A percentile compares a stretch with the other conserved stretches of the same genome.
Conservation (phyloP, 768 basidiomycete species). For the Rhodotorula taiwanensis region DNA sequence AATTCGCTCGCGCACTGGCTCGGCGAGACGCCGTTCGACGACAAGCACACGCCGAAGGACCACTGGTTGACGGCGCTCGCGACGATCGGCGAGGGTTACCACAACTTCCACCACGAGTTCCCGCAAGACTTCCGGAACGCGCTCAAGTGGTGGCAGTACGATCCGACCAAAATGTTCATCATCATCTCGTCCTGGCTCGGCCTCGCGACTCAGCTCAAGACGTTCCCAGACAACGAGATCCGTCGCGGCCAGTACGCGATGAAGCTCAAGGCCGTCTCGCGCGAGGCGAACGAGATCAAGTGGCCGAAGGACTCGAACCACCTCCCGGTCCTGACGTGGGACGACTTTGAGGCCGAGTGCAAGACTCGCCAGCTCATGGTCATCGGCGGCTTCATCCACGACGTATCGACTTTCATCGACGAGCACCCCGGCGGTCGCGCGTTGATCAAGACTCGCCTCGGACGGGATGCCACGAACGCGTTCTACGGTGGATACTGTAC, state of each 20-base stretch:
- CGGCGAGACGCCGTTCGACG: conserved; percentile 73
- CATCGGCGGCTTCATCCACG: conserved; percentile 80
- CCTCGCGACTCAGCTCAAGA: conserved; percentile 70
- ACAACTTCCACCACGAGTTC: conserved; percentile 79
- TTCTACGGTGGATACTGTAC: conserved; percentile 64
- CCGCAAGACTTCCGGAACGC: conserved; percentile 74
- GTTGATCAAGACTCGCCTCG: conserved; percentile 56
- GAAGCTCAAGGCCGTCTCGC: conserved; percentile 67
- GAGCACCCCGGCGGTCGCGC: conserved; percentile 71
- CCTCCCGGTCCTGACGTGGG: conserved; percentile 74
- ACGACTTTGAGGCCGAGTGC: conserved; percentile 68
- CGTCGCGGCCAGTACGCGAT: conserved; percentile 72
- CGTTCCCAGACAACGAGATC: conserved; percentile 84
- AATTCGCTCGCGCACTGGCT: conserved; percentile 83
- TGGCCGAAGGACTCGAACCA: conserved; percentile 51
- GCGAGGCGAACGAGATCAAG: conserved; percentile 49
- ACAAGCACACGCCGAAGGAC: conserved; percentile 52
- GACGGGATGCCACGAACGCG: conserved; percentile 63
- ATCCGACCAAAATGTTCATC: conserved; percentile 74
- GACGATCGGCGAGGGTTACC: conserved; percentile 82
- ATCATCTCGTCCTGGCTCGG: conserved; percentile 57
- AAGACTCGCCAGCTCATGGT: conserved; percentile 61
- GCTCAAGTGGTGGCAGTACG: conserved; percentile 47
- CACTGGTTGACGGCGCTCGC: conserved; percentile 72
- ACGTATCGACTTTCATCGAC: conserved; percentile 64